Conservation (phyloP, 257 asterid genomes). For the Solanum pinnatisectum region DNA sequence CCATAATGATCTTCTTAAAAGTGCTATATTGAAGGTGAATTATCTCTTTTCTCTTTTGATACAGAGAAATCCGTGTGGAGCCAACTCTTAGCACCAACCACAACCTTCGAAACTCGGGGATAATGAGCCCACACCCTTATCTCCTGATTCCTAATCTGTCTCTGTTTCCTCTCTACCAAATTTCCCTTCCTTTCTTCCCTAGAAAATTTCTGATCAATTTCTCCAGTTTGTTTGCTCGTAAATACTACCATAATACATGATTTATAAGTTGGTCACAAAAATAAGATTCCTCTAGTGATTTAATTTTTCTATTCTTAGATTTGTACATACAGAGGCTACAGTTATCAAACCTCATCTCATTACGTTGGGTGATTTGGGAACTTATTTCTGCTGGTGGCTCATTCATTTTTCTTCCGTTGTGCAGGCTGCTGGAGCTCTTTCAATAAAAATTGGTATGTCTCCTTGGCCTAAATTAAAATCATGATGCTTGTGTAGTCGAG, state of each 20-base stretch:
- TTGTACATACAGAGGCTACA: not conserved
- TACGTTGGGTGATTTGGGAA: not conserved
- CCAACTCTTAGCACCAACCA: not conserved
- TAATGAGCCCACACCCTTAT: not conserved
- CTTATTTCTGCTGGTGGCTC: not conserved
- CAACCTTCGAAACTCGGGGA: not conserved
- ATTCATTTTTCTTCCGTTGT: not conserved
- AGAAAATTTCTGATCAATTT: not conserved
- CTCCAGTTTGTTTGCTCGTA: not conserved
- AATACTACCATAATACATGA: not conserved
- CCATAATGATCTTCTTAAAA: not conserved
- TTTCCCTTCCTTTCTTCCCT: not conserved
- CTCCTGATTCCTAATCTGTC: not conserved
- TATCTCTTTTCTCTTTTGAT: not conserved
- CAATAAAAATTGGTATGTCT: conserved; percentile 84
- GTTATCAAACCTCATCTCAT: not conserved
- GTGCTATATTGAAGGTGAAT: not conserved
- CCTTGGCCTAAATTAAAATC: not conserved
- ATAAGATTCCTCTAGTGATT: not conserved
- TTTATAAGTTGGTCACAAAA: not conserved
- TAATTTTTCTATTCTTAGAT: not conserved
- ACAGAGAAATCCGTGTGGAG: not conserved
- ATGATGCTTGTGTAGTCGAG: not conserved
- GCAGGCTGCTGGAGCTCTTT: conserved; percentile 99
- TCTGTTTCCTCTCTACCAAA: not conserved